A percentile compares a stretch with the other conserved stretches of the same genome.
phyloP scores from a whole-genome alignment of 1,284 basidiomycete genomes.

The Puccinia horiana region DNA sequence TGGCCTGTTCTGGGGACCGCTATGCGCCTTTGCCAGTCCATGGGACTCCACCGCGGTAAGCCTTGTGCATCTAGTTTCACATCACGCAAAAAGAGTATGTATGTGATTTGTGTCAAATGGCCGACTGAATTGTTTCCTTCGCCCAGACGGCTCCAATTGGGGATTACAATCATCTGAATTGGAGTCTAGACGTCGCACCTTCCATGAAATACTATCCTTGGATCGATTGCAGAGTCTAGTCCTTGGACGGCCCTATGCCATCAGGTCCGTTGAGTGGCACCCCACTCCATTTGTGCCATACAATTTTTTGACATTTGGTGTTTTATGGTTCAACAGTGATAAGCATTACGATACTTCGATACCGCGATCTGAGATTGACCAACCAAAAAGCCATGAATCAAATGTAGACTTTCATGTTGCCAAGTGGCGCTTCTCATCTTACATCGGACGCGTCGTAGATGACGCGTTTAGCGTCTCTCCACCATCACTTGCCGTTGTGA shows the following conservation, averaged over 20 bases:
- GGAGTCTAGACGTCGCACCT: constrained; percentile 39
- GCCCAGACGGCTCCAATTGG: constrained; percentile 47
- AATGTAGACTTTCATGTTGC: constrained; percentile 17
- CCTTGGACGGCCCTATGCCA: constrained; percentile 39
- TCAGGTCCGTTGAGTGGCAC: constrained; percentile 13
- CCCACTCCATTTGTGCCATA: neutral
- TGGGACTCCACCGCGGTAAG: constrained; percentile 48
- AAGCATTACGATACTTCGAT: constrained; percentile 41
- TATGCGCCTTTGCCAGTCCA: constrained; percentile 43
- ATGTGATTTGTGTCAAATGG: neutral
- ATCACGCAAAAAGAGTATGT: neutral
- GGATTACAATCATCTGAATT: constrained; percentile 33
- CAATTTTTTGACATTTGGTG: neutral
- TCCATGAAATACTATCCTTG: constrained; percentile 41
- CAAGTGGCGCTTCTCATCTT: constrained; percentile 43
- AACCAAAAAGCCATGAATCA: constrained; percentile 4
- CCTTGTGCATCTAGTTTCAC: neutral
- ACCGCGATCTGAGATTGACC: neutral
- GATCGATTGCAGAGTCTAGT: constrained; percentile 40
- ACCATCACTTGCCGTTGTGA: constrained; percentile 37
- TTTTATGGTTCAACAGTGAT: constrained; percentile 22
- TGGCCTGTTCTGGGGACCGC: constrained; percentile 42
- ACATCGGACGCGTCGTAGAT: constrained; percentile 35
- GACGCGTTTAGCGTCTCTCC: constrained; percentile 41
- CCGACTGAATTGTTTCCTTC: neutral